Evolutionary conservation across 176 grass and related monocot species (phyloP), one percentile per base, ranked within the genome.

Genomic region (Pharus latifolius): DNA sequence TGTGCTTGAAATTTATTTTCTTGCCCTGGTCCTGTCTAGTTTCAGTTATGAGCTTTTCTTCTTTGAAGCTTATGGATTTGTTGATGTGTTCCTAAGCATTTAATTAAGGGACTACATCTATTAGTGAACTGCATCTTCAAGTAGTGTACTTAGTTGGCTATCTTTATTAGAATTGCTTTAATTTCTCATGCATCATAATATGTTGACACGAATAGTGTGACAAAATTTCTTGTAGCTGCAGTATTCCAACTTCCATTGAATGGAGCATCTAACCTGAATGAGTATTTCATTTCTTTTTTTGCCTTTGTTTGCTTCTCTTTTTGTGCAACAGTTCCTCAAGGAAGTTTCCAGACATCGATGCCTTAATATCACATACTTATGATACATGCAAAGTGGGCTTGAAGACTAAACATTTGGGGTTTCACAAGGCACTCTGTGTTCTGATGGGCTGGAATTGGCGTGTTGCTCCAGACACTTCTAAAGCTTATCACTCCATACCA

Each of bases 391-490:
- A 91, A 71, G 46, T 22, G 37, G 90, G 90, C 63, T 52, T 98
- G 61, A 93, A 58, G 81, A 91, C 95, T 58, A 83, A 89, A 48
- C 95, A 94, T 56, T 67, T 91, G 42, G 95, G 95, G 31, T 77
- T 93, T 64, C 95, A 88, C 41, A 94, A 88, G 74, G 95, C 90
- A 78, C 81, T 98, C 3, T 98, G 95, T 80, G 55, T 98, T 79
- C 75, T 98, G 74, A 85, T 94, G 89, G 90, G 87, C 17, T 98
- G 90, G 95, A 98, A 94, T 68, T 91, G 90, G 95, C 72, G 62
- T 40, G 67, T 86, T 73, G 78, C 72, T 84, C 95, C 95, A 69
- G 90, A 93, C 41, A 74, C 70, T 62, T 85, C 90, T 54, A 94
- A 70, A 72, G 30, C 43, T 1, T 92, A 92, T 49, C 71, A 97